Evolutionary conservation across 495 filamentous ascomycete genomes (phyloP).

Genomic region (Aspergillus cristatus): DNA sequence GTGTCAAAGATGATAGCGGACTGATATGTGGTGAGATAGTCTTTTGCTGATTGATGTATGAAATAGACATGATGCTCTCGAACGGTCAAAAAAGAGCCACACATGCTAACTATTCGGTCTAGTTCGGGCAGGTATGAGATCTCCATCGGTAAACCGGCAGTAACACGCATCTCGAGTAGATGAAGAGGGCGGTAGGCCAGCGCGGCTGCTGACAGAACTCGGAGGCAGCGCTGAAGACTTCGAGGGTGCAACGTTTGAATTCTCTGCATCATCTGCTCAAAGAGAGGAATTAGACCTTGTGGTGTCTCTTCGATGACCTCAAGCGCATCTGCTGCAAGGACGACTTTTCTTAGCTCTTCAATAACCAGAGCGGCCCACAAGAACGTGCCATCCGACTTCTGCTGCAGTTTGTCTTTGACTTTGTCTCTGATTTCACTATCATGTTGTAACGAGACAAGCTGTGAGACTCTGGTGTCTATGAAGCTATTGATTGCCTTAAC

Average conservation of each 20-base stretch:
- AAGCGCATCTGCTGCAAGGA: not conserved
- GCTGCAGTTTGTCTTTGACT: conserved; percentile 10
- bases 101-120: conserved; percentile 12
- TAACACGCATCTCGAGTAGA: not conserved
- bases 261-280: not conserved
- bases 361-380: conserved; percentile 22
- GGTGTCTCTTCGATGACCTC: not conserved
- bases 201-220: not conserved
- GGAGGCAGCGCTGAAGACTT: not conserved
- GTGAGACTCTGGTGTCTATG: not conserved
- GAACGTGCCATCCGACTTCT: conserved; percentile 22
- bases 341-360: not conserved
- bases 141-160: not conserved
- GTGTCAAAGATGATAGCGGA: conserved; percentile 13
- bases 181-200: not conserved
- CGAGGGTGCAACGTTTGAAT: not conserved
- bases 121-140: conserved; percentile 7
- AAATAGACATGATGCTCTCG: conserved; percentile 14
- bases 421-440: conserved; percentile 1
- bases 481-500: not conserved
- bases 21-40: conserved; percentile 15
- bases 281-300: not conserved
- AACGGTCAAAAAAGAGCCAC: conserved; percentile 19
- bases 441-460: conserved; percentile 2
- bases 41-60: conserved; percentile 22